A percentile compares a stretch with the other conserved stretches of the same genome.
Conservation (phyloP, 2,329 filamentous ascomycete genomes). For the Beauveria australis region DNA sequence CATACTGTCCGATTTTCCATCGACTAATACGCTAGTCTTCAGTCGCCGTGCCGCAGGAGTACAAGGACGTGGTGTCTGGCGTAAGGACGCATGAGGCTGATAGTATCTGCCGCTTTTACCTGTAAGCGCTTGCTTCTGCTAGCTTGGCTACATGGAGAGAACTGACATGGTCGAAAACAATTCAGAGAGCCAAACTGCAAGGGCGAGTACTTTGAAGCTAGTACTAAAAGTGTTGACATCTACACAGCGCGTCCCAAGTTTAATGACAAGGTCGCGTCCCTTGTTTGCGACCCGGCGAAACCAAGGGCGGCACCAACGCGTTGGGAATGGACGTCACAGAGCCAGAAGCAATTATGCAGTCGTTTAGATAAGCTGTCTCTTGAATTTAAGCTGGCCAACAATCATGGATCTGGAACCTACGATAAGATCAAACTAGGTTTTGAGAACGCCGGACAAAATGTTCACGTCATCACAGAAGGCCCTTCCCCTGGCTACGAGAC, state of each 20-base stretch:
- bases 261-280: not conserved
- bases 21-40: not conserved
- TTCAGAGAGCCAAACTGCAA: not conserved
- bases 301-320: not conserved
- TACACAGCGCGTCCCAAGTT: not conserved
- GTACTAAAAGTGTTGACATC: not conserved
- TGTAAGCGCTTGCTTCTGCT: not conserved
- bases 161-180: not conserved
- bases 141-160: too few species aligned
- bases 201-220: not conserved
- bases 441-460: not conserved
- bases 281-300: not conserved
- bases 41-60: not conserved
- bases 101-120: not conserved
- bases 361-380: not conserved
- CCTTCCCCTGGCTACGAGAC: not conserved
- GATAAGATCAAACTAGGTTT: not conserved
- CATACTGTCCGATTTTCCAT: not conserved
- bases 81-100: not conserved
- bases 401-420: not conserved
- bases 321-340: not conserved
- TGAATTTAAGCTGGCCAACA: not conserved
- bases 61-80: not conserved
- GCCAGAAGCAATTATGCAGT: not conserved
- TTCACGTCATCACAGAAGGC: not conserved